Conservation (phyloP, 495 filamentous ascomycete species). For the Rhizodiscina lignyota region DNA sequence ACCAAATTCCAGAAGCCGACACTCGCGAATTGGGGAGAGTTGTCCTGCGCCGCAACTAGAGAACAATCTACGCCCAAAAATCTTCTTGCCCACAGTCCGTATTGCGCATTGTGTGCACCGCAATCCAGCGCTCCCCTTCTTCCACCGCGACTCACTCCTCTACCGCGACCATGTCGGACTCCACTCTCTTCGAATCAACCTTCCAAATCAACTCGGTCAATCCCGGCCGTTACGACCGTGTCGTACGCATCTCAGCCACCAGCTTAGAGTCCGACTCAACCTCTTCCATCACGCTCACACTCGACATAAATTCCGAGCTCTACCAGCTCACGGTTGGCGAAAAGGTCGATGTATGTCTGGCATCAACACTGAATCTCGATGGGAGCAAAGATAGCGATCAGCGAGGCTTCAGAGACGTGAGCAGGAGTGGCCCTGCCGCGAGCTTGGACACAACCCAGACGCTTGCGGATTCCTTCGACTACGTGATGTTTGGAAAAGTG, state of each 20-base stretch:
- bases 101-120: too few relatives aligned
- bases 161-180: slow-evolving; percentile 38
- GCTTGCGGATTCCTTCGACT: slow-evolving; percentile 85
- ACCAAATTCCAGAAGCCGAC: too few relatives aligned
- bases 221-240: slow-evolving; percentile 83
- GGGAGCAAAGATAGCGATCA: slow-evolving; percentile 60
- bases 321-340: slow-evolving; percentile 62
- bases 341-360: slow-evolving; percentile 59
- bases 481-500: slow-evolving; percentile 94
- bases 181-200: slow-evolving; percentile 80
- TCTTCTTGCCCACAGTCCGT: too few relatives aligned
- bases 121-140: too few relatives aligned
- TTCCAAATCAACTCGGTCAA: slow-evolving; percentile 70
- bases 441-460: slow-evolving; percentile 51
- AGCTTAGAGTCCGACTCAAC: slow-evolving; percentile 52
- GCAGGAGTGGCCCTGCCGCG: too few relatives aligned
- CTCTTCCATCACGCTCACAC: slow-evolving; percentile 49
- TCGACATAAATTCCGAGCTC: slow-evolving; percentile 91
- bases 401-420: slow-evolving; percentile 65
- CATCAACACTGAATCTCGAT: slow-evolving; percentile 71
- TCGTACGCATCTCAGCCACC: slow-evolving; percentile 59
- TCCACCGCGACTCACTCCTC: too few relatives aligned
- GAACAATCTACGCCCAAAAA: too few relatives aligned
- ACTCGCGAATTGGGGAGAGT: too few relatives aligned
- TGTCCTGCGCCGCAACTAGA: too few relatives aligned